Conservation (phyloP, 257 asterid species). For the Lavandula angustifolia region DNA sequence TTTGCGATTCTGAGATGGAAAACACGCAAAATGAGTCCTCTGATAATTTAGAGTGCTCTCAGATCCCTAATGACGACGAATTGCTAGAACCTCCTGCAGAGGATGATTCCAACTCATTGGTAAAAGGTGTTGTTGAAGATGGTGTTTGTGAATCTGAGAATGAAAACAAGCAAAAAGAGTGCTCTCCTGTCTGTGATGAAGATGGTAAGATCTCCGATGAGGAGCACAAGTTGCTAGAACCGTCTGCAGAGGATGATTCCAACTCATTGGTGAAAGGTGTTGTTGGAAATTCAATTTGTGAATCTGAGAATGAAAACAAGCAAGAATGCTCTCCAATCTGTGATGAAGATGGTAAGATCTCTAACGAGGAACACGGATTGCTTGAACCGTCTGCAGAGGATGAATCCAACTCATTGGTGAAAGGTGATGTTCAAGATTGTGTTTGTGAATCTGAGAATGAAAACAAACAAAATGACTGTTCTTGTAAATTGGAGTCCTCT, state of each 20-base stretch:
- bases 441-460: neutral
- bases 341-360: too few species aligned
- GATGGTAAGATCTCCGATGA: neutral
- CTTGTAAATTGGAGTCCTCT: too few species aligned
- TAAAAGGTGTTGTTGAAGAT: neutral
- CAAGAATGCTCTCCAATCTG: conserved; percentile 26
- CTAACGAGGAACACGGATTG: conserved; percentile 2
- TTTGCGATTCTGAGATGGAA: conserved; percentile 20
- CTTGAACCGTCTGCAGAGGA: conserved; percentile 17
- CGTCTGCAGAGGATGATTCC: conserved; percentile 17
- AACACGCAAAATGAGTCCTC: conserved; percentile 26
- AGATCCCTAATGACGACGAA: neutral
- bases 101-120: conserved; percentile 11
- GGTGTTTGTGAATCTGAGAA: neutral
- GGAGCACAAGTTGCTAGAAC: neutral
- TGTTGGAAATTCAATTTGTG: neutral
- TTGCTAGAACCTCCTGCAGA: conserved; percentile 16
- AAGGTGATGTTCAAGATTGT: neutral
- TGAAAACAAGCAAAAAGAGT: neutral
- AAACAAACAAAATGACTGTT: neutral
- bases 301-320: too few species aligned
- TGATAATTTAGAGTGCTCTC: conserved; percentile 25
- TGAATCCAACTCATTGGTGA: conserved; percentile 10
- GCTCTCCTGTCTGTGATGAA: neutral
- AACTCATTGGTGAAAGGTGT: conserved; percentile 5